Evolutionary conservation across 139 green algal genomes (phyloP), one percentile per base, ranked within the genome.

Genomic region (Auxenochlorella pyrenoidosa): DNA sequence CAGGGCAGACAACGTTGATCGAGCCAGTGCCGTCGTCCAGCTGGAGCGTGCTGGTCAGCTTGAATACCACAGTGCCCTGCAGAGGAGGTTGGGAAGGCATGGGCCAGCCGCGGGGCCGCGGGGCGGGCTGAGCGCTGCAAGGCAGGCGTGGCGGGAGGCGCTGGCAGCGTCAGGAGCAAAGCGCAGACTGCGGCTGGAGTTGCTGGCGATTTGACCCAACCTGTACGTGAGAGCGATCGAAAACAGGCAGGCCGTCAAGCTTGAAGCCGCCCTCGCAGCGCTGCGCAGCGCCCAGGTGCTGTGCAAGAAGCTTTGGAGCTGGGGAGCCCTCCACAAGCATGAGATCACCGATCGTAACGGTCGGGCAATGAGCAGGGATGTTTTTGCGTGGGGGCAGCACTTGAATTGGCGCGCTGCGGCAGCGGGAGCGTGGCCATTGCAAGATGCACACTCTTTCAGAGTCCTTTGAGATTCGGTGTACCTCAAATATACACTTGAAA

Each of bases 181-280:
- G 47, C 36, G 28, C 43, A 24, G 34, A 3, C 41, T 21, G 41
- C 73, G 32, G 72, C 44, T 41, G 26, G 19, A 44, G 30, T 0
- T 30, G 6, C 43, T 2, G 43, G 43, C 75, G 44, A 63, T 82
- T 44, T 0, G 6, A 3, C 16, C 54, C 22, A 18, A 86, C 85
- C 85, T 89, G 85, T 19, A 89, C 63, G 76, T 78, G 84, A 1
- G 65, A 76, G 58, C 85, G 60, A 19, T 89, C 85, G 43, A 80
- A 89, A 6, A 32, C 18, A 16, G 41, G 83, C 51, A 72, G 54
- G 32, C 44, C 24, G 12, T 3, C 43, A 36, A 75, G 40, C 54
- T 22, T 32, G n/a, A 87, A 68, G 66, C 66, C 82, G 44, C 68
- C 82, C 13, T 59, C 38, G 13, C 5, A 26, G 21, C 28, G 43